A percentile compares a stretch with the other conserved stretches of the same genome.
phyloP scores from a whole-genome alignment of 1,284 basidiomycete genomes.

The Stygiomarasmius scandens region DNA sequence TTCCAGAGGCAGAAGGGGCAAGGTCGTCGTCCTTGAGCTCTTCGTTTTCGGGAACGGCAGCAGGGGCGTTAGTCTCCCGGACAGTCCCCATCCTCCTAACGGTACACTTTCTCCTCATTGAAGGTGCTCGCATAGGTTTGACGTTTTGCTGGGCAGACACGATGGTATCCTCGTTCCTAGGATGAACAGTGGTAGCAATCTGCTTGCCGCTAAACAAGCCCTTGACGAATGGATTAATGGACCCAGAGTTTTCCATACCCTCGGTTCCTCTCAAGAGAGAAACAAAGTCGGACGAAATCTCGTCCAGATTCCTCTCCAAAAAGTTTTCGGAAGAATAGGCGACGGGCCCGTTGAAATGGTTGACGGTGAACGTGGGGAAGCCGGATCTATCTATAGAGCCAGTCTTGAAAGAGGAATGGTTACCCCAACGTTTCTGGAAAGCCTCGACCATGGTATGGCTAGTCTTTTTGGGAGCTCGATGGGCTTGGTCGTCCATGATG shows the following conservation, averaged over 20 bases:
- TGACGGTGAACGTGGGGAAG: slow-evolving; percentile 87
- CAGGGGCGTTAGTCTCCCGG: slow-evolving; percentile 50
- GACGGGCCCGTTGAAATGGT: slow-evolving; percentile 89
- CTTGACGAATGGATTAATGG: slow-evolving; percentile 88
- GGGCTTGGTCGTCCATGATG: slow-evolving; percentile 96
- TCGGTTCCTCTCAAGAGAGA: slow-evolving; percentile 82
- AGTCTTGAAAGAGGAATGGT: slow-evolving; percentile 87
- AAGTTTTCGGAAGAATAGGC: slow-evolving; percentile 90
- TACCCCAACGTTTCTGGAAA: slow-evolving; percentile 91
- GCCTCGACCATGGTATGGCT: slow-evolving; percentile 96
- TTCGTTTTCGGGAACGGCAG: slow-evolving; percentile 39
- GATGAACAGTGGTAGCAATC: slow-evolving; percentile 89
- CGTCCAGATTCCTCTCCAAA: slow-evolving; percentile 87
- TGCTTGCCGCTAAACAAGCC: slow-evolving; percentile 86
- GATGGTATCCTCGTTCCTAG: slow-evolving; percentile 91
- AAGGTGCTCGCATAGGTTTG: slow-evolving; percentile 91
- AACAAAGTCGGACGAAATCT: slow-evolving; percentile 91
- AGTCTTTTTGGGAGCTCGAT: slow-evolving; percentile 85
- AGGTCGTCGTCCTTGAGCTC: slow-evolving; percentile 61
- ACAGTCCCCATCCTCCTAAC: slow-evolving; percentile 64
- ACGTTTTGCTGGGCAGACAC: slow-evolving; percentile 91
- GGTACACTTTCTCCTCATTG: slow-evolving; percentile 78
- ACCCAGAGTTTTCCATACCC: slow-evolving; percentile 54
- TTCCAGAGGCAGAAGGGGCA: slow-evolving; percentile 41
- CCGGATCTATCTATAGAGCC: slow-evolving; percentile 78